Conservation (phyloP, 1,284 basidiomycete genomes). For the Takashimella tepidaria region DNA sequence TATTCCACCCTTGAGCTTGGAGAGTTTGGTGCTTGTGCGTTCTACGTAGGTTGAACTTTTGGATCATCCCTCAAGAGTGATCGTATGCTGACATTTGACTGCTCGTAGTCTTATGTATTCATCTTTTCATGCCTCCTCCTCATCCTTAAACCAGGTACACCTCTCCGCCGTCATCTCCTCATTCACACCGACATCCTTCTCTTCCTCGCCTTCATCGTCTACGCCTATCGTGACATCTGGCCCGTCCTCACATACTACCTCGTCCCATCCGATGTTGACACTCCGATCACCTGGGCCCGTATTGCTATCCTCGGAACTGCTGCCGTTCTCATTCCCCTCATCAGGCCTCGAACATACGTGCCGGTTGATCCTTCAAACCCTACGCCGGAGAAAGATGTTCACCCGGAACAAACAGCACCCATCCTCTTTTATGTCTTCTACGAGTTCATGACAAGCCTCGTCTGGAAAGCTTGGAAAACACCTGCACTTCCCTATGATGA, state of each 20-base stretch:
- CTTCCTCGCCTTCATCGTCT: conserved; percentile 50
- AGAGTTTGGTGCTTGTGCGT: conserved; percentile 43
- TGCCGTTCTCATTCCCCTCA: conserved; percentile 51
- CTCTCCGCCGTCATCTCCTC: conserved; percentile 35
- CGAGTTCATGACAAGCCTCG: conserved; percentile 56
- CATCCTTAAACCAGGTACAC: conserved; percentile 31
- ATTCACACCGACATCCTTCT: conserved; percentile 46
- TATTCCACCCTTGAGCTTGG: conserved; percentile 44
- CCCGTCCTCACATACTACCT: conserved; percentile 56
- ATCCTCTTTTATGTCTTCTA: conserved; percentile 56
- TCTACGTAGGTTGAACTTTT: conserved; percentile 38
- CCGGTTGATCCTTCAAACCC: conserved; percentile 48
- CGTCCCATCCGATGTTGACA: conserved; percentile 48
- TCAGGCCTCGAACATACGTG: conserved; percentile 52
- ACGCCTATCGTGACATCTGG: conserved; percentile 61
- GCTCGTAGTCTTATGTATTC: conserved; percentile 36
- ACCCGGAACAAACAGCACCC: conserved; percentile 64
- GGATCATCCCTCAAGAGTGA: neutral
- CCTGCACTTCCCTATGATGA: conserved; percentile 43
- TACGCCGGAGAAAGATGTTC: conserved; percentile 48
- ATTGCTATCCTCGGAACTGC: conserved; percentile 48
- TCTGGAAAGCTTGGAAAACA: conserved; percentile 48
- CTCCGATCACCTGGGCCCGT: conserved; percentile 46
- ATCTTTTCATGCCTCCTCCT: conserved; percentile 39
- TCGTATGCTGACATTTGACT: neutral